Conservation (phyloP, 495 filamentous ascomycete genomes). For the Lasiosphaeria ovina region DNA sequence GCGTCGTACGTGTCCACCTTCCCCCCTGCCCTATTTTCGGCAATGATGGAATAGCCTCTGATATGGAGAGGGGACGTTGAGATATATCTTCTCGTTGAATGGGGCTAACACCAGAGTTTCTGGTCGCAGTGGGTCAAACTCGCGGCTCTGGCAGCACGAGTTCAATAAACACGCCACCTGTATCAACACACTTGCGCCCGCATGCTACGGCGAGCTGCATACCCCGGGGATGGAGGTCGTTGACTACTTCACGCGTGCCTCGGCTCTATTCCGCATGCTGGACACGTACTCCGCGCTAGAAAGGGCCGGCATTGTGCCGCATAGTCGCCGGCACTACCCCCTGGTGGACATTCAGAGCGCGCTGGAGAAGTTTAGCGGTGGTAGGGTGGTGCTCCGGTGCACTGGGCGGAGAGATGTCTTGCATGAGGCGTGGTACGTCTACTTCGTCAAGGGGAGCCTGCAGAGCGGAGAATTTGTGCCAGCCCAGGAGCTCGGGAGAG, state of each 20-base stretch:
- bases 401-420: conserved; percentile 48
- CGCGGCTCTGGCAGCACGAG: conserved; percentile 78
- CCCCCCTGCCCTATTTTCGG: not conserved
- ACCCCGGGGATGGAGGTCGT: conserved; percentile 56
- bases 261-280: conserved; percentile 58
- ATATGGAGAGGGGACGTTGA: not conserved
- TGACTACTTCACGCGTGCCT: conserved; percentile 60
- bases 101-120: no score
- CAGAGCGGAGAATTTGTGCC: conserved; percentile 74
- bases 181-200: conserved; percentile 66
- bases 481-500: conserved; percentile 32
- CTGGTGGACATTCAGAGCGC: conserved; percentile 60
- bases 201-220: conserved; percentile 68
- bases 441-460: conserved; percentile 73
- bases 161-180: conserved; percentile 85
- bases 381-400: conserved; percentile 69
- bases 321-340: conserved; percentile 60
- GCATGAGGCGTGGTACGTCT: conserved; percentile 84
- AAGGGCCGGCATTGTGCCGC: conserved; percentile 63
- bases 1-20: conserved; percentile 31
- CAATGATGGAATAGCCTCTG: not conserved
- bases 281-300: conserved; percentile 58
- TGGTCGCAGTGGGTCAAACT: conserved; percentile 51
- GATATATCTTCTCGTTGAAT: not conserved
- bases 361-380: conserved; percentile 62